Evolutionary conservation across 495 filamentous ascomycete species (phyloP).

Genomic region (Letharia lupina): DNA sequence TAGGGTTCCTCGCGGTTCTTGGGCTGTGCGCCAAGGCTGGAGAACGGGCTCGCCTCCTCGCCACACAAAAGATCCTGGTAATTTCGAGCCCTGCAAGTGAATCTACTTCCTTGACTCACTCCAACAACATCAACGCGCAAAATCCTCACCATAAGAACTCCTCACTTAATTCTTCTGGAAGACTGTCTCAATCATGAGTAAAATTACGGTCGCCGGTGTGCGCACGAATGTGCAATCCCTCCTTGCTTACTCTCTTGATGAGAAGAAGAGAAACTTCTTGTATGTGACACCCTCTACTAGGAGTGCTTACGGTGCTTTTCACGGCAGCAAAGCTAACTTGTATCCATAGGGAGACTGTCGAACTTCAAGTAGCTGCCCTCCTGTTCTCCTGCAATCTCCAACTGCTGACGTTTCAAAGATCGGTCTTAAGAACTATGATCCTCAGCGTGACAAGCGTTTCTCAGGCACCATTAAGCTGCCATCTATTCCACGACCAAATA

Average conservation of each 20-base stretch:
- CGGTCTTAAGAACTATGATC: constrained; percentile 99
- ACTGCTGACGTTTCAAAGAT: constrained; percentile 37
- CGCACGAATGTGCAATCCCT: constrained; percentile 84
- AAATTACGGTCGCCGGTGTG: constrained; percentile 94
- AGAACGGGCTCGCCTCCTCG: constrained; percentile 9
- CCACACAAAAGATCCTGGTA: background rate
- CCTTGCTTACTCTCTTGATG: constrained; percentile 87
- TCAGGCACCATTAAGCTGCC: constrained; percentile 95
- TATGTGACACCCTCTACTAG: background rate
- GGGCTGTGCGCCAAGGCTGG: too few species aligned
- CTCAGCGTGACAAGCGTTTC: constrained; percentile 99
- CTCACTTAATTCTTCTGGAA: constrained; percentile 42
- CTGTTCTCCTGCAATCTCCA: background rate
- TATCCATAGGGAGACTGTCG: constrained; percentile 55
- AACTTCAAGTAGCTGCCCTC: constrained; percentile 31
- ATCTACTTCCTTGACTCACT: background rate
- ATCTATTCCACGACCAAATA: constrained; percentile 79
- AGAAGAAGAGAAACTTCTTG: constrained; percentile 99
- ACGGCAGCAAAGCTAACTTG: background rate
- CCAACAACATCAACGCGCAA: constrained; percentile 33
- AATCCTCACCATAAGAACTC: constrained; percentile 66
- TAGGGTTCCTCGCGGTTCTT: too few species aligned
- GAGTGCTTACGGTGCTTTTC: background rate
- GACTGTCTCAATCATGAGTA: constrained; percentile 64
- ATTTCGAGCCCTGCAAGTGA: background rate